These are phyloP conservation scores for Aureobasidium pullulans DNA, from an alignment of 2,329 filamentous ascomycete species.

Conservation along the genomic window DNA sequence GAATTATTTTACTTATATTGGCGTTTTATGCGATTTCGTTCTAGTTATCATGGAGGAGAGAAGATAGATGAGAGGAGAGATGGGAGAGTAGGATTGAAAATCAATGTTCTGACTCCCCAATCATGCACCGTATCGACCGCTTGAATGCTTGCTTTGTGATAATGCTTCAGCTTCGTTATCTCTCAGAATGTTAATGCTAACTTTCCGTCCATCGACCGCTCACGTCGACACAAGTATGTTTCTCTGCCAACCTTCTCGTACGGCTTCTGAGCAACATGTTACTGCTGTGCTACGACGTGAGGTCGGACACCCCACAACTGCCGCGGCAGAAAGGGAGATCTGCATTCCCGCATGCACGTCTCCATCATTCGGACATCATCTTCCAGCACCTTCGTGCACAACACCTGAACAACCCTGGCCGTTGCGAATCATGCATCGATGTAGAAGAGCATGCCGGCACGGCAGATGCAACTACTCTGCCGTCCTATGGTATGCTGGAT, in stretches of 20 bases:
- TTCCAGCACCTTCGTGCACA: neutral
- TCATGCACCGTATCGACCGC: too few relatives aligned
- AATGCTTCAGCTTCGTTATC: too few relatives aligned
- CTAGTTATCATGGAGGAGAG: neutral
- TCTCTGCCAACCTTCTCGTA: too few relatives aligned
- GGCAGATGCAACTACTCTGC: neutral
- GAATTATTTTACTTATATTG: neutral
- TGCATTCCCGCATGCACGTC: conserved; percentile 1
- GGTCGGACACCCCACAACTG: neutral
- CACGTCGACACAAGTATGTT: too few relatives aligned
- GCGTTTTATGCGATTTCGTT: neutral
- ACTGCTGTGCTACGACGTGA: neutral
- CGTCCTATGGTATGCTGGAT: neutral
- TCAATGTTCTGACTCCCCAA: too few relatives aligned
- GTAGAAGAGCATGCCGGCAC: neutral
- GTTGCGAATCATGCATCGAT: neutral
- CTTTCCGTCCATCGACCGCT: too few relatives aligned
- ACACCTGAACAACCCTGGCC: neutral
- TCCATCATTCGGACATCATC: neutral
- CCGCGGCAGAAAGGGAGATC: neutral
- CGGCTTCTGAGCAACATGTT: too few relatives aligned
- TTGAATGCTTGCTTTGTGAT: too few relatives aligned
- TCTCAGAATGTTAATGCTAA: too few relatives aligned
- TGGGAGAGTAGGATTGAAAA: neutral
- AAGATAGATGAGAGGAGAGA: neutral